These are phyloP conservation scores for Allomyces arbusculus DNA, from an alignment of 192 early-diverging fungal genomes.

Conservation along the genomic window DNA sequence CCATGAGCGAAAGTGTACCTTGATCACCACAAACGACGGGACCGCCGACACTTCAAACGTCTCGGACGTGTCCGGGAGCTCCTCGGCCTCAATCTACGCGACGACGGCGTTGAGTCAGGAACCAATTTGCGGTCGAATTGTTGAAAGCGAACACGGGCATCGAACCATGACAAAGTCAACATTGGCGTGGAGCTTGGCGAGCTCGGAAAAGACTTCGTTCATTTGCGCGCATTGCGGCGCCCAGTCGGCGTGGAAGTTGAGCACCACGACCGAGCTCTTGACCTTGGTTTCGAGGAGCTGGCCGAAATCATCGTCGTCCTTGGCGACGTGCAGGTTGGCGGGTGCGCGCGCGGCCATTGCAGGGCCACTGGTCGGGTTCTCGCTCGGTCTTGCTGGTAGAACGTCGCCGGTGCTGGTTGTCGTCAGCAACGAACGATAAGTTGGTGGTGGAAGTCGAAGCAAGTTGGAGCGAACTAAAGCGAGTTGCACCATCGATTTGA, in stretches of 20 bases:
- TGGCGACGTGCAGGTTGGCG: constrained; percentile 20
- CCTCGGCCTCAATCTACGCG: constrained; percentile 61
- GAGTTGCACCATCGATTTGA: too few species aligned
- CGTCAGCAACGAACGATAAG: too few species aligned
- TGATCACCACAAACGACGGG: constrained; percentile 69
- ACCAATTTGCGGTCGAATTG: not conserved
- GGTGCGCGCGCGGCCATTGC: not conserved
- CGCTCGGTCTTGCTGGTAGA: not conserved
- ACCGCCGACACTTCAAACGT: constrained; percentile 76
- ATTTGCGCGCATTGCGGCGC: constrained; percentile 77
- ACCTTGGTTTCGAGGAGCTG: constrained; percentile 5
- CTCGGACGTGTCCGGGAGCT: constrained; percentile 71
- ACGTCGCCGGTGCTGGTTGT: too few species aligned
- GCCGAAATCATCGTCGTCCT: constrained; percentile 19
- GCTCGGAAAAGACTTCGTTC: constrained; percentile 73
- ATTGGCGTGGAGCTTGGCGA: constrained; percentile 52
- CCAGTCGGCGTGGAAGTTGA: constrained; percentile 90
- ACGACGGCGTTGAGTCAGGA: not conserved
- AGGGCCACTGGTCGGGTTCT: too few species aligned
- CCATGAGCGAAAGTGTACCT: constrained; percentile 16
- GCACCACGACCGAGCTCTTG: constrained; percentile 21
- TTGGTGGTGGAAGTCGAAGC: too few species aligned
- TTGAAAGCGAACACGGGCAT: not conserved
- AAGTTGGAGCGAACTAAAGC: too few species aligned
- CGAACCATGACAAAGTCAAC: constrained; percentile 56